Percentiles rank a stretch among this genome's conserved stretches.
Conservation (phyloP, 176 grass and related monocot genomes). For the Elymus sibiricus region DNA sequence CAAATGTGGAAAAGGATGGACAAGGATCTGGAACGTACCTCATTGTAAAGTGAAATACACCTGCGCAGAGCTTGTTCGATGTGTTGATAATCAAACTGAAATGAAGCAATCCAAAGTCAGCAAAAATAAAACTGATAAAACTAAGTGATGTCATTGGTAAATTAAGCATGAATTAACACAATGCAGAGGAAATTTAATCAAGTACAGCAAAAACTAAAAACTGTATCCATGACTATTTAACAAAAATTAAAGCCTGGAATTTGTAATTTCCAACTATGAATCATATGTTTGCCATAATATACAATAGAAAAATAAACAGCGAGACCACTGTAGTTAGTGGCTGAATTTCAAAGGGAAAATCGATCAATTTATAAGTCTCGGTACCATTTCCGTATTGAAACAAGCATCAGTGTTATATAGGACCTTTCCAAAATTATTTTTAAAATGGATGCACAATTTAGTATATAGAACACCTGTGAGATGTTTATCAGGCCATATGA, state of each 20-base stretch:
- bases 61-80: conserved; percentile 54
- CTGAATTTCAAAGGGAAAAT: background rate
- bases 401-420: background rate
- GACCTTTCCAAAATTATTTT: conserved; percentile 31
- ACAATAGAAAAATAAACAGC: background rate
- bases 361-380: background rate
- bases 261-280: background rate
- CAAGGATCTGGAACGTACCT: conserved; percentile 34
- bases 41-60: conserved; percentile 77
- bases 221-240: background rate
- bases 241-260: background rate
- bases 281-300: background rate
- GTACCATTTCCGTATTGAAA: background rate
- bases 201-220: background rate
- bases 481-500: conserved; percentile 22
- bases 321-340: background rate
- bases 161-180: background rate
- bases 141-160: background rate
- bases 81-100: conserved; percentile 52
- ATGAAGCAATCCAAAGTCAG: background rate
- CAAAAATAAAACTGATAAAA: background rate
- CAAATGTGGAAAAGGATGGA: background rate
- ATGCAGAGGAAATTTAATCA: background rate
- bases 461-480: conserved; percentile 11
- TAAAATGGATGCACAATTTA: conserved; percentile 23